These are phyloP conservation scores for Penicillium salamii DNA, from an alignment of 495 filamentous ascomycete species.

Conservation along the genomic window DNA sequence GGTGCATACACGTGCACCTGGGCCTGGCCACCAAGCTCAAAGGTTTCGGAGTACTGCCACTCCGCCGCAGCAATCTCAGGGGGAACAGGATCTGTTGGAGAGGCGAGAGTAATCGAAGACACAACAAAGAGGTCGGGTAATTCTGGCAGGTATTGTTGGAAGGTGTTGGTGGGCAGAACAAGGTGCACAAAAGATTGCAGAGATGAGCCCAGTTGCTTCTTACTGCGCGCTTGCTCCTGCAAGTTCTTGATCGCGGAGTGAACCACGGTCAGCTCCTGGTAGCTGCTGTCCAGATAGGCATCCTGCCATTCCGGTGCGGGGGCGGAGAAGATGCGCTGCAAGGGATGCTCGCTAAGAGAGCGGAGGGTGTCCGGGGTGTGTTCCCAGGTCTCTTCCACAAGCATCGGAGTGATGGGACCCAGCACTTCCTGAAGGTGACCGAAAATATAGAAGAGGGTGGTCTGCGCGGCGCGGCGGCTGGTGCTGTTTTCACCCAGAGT, in stretches of 20 bases:
- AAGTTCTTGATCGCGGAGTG: slow-evolving; percentile 63
- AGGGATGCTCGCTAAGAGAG: slow-evolving; percentile 42
- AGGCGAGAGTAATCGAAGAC: slow-evolving; percentile 57
- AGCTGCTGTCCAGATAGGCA: slow-evolving; percentile 40
- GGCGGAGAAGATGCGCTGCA: slow-evolving; percentile 33
- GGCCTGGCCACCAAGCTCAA: slow-evolving; percentile 49
- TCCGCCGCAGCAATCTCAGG: slow-evolving; percentile 27
- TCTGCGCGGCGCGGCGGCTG: slow-evolving; percentile 55
- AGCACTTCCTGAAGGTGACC: slow-evolving; percentile 70
- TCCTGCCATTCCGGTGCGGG: slow-evolving; percentile 38
- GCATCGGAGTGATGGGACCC: slow-evolving; percentile 74
- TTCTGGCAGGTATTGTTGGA: slow-evolving; percentile 57
- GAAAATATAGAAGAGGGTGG: slow-evolving; percentile 68
- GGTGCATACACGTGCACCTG: slow-evolving; percentile 66
- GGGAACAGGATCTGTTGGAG: slow-evolving; percentile 24
- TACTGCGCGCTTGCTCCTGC: slow-evolving; percentile 63
- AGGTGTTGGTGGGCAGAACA: slow-evolving; percentile 23
- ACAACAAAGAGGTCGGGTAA: slow-evolving; percentile 76
- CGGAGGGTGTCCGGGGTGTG: slow-evolving; percentile 65
- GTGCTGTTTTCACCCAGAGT: slow-evolving; percentile 60
- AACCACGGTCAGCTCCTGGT: slow-evolving; percentile 55
- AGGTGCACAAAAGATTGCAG: slow-evolving; percentile 67
- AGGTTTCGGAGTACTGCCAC: slow-evolving; percentile 56
- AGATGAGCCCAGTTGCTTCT: slow-evolving; percentile 69
- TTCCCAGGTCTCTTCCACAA: slow-evolving; percentile 87